Percentiles rank a stretch among this genome's conserved stretches.
These are phyloP conservation scores for Ajuga reptans DNA, from an alignment of 305 asterid species.

Conservation along the genomic window DNA sequence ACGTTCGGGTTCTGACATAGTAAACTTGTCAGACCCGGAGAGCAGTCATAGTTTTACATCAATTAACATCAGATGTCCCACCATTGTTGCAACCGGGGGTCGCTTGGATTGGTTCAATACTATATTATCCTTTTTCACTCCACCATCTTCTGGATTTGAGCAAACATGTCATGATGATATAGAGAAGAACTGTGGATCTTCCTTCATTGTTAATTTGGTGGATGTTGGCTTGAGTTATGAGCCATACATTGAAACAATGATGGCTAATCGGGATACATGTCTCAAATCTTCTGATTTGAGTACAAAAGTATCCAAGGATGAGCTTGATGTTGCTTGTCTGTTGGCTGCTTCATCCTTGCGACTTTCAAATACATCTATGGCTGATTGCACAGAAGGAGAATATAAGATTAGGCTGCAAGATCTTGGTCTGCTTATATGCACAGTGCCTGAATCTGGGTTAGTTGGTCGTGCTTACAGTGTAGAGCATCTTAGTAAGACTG, in stretches of 20 bases:
- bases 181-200: conserved; percentile 47
- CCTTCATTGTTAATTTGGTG: conserved; percentile 74
- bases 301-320: conserved; percentile 30
- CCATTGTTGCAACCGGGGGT: conserved; percentile 81
- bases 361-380: conserved; percentile 43
- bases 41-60: conserved; percentile 47
- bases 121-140: conserved; percentile 54
- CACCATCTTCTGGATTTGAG: conserved; percentile 45
- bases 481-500: conserved; percentile 58
- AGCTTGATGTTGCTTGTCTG: conserved; percentile 58
- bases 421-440: conserved; percentile 77
- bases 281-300: conserved; percentile 28
- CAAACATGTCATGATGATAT: conserved; percentile 35
- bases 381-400: conserved; percentile 40
- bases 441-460: conserved; percentile 33
- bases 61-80: conserved; percentile 58
- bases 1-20: conserved; percentile 63
- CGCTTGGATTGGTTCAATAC: conserved; percentile 89
- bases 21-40: conserved; percentile 60
- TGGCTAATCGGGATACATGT: conserved; percentile 24
- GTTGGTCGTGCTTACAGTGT: conserved; percentile 43
- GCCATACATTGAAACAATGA: conserved; percentile 43
- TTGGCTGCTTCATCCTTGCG: conserved; percentile 82
- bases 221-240: conserved; percentile 87
- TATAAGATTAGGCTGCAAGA: conserved; percentile 64